Evolutionary conservation across 2,329 filamentous ascomycete genomes (phyloP), one percentile per base, ranked within the genome.

Genomic region (Penicillium sp.): DNA sequence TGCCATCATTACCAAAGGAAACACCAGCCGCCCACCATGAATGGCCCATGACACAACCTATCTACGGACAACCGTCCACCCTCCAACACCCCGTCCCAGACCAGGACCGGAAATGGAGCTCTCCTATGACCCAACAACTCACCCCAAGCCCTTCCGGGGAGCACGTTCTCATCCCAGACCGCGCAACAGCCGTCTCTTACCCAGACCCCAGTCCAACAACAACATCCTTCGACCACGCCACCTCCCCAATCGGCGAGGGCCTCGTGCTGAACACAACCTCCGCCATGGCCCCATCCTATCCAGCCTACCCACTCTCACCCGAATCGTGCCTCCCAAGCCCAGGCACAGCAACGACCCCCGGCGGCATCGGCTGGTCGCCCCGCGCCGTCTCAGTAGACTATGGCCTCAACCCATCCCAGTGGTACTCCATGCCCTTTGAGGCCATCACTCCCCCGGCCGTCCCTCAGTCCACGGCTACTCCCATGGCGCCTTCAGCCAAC

Each of bases 381-480:
- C 64, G 61, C 20, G 50, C 63, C 5, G 61, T 62, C 4, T 64
- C 62, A 5, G 62, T 61, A 20, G 66, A 69, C 37, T 49, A 68
- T 34, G 61, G 60, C 26, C 50, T 62, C 20, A 65, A 65, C 37
- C 56, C 63, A 5, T 40, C 64, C 24, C 66, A 67, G 22, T 73
- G 70, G 70, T 72, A 71, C 48, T 55, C 64, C 1, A 59, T 71
- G 55, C 60, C 69, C 38, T 63, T 69, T 24, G 69, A 69, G 26
- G 56, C 62, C 13, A 58, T 64, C 18, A 64, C 63, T 14, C 69
- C 64, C 10, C 58, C 60, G 32, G 44, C 60, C 14, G 59, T 64
- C 11, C 59, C 65, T 16, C 73, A 71, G 39, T 62, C 67, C 9
- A 35, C 49, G 7, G 46, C 60, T 20, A 59, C 66, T 22, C 64